Base-by-base conservation (phyloP, 176 grass and related monocot species). In the Aegilops tauschii region DNA sequence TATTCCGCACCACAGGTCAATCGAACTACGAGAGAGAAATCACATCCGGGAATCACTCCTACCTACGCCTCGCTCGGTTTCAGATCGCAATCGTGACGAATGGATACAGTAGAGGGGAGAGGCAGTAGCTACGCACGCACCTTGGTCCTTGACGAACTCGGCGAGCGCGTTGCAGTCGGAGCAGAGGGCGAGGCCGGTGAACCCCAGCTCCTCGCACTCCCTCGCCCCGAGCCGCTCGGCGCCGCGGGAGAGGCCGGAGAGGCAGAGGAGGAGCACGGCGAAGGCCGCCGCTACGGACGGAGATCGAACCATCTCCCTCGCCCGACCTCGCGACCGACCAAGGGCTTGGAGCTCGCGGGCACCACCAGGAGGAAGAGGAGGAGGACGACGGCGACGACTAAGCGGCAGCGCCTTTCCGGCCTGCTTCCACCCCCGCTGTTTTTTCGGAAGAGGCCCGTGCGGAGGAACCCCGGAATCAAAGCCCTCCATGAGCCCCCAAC, bases 131-230 rank as follows among this genome's bases (percentile, higher is more conserved):
- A 5, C 2, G 10, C 1, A 7, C 28, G 20, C 81, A 99, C 97
- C 97, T 90, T 94, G 67, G 63, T 99, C 90, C 91, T 99, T 97
- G 32, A 99, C 89, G 78, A 94, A 97, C 69, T 99, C 97, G 3
- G 74, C 30, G 29, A 99, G 88, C 37, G 94, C 89, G 67, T 86
- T 93, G 92, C 97, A 97, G 86, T 99, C 94, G 85, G 97, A 99
- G 89, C 97, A 99, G 35, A 99, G 92, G 40, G 97, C 97, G 54
- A 99, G 97, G 77, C 97, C 94, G 34, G 97, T 99, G 89, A 99
- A 99, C 0, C 97, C 97, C 45, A 99, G 89, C 29, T 94, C 89
- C 87, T 99, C 97, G 92, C 97, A 99, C 76, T 90, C 90, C 80
- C 85, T 85, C 11, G 70, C 73, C 75, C 90, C 85, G 66, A 95